phyloP scores from a whole-genome alignment of 169 alveolate species.

The Cryptosporidium andersoni region DNA sequence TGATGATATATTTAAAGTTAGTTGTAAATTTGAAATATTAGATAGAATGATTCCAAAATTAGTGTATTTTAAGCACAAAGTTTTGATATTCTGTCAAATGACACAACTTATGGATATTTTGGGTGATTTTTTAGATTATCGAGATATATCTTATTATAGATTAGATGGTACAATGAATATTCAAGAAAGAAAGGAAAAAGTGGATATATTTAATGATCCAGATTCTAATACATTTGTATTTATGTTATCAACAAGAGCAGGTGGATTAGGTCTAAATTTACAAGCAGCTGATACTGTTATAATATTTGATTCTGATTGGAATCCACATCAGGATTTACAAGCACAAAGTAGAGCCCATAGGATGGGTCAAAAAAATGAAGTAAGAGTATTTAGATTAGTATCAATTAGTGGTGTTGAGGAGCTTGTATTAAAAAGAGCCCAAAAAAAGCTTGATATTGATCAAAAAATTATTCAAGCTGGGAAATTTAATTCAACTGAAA shows the following conservation, averaged over 20 bases:
- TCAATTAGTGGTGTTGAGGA: conserved; percentile 90
- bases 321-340: conserved; percentile 92
- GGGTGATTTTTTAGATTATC: conserved; percentile 84
- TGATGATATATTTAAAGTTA: conserved; percentile 87
- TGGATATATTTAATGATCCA: conserved; percentile 79
- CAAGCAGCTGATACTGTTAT: conserved; percentile 96
- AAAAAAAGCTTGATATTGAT: conserved; percentile 88
- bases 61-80: conserved; percentile 86
- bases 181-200: conserved; percentile 86
- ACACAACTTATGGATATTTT: conserved; percentile 91
- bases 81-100: conserved; percentile 91
- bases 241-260: conserved; percentile 78
- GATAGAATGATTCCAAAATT: conserved; percentile 92
- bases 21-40: conserved; percentile 92
- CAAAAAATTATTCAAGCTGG: conserved; percentile 93
- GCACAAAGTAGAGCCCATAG: conserved; percentile 95
- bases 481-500: conserved; percentile 82
- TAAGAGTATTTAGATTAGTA: conserved; percentile 87
- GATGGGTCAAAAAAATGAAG: conserved; percentile 93
- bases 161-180: conserved; percentile 91
- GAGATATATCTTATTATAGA: conserved; percentile 84
- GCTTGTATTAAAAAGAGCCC: conserved; percentile 88
- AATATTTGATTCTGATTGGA: conserved; percentile 93
- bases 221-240: conserved; percentile 73
- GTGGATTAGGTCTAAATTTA: conserved; percentile 91